Conservation (phyloP, 2,329 filamentous ascomycete genomes). For the Venturia carpophila region DNA sequence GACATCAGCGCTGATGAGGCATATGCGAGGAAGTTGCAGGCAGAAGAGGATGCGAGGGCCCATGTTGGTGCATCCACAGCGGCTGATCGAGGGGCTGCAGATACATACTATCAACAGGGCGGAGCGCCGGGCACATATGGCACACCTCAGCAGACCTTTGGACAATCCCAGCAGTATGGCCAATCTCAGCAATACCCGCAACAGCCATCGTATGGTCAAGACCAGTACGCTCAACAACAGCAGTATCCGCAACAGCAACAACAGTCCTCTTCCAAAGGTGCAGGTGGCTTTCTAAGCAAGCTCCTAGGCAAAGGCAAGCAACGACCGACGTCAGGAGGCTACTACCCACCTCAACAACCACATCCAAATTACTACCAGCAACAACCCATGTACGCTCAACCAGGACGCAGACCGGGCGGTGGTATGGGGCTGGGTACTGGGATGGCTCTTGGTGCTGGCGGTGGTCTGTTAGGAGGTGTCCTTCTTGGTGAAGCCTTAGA, state of each 20-base stretch:
- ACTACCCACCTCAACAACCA: constrained; percentile 22
- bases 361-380: constrained; percentile 24
- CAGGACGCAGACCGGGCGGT: constrained; percentile 39
- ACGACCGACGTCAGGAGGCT: constrained; percentile 20
- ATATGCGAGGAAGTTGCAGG: constrained; percentile 69
- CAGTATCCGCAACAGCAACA: constrained; percentile 26
- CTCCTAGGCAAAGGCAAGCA: constrained; percentile 40
- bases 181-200: constrained; percentile 23
- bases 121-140: constrained; percentile 15
- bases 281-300: constrained; percentile 45
- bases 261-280: constrained; percentile 32
- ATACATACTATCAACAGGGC: constrained; percentile 39
- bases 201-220: constrained; percentile 22
- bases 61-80: constrained; percentile 34
- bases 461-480: constrained; percentile 70
- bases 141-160: constrained; percentile 21
- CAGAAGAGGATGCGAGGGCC: constrained; percentile 67
- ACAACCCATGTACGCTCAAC: constrained; percentile 27
- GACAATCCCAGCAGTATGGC: constrained; percentile 24
- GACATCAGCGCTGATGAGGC: constrained; percentile 59
- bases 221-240: constrained; percentile 29
- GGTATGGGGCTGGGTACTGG: constrained; percentile 65
- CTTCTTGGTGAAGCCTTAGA: constrained; percentile 62
- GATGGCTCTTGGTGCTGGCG: constrained; percentile 70
- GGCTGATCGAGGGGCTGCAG: constrained; percentile 39